Percentiles rank a stretch among this genome's conserved stretches.
Evolutionary conservation across 805 yeast species (phyloP).

Genomic region (Candida quercuum): DNA sequence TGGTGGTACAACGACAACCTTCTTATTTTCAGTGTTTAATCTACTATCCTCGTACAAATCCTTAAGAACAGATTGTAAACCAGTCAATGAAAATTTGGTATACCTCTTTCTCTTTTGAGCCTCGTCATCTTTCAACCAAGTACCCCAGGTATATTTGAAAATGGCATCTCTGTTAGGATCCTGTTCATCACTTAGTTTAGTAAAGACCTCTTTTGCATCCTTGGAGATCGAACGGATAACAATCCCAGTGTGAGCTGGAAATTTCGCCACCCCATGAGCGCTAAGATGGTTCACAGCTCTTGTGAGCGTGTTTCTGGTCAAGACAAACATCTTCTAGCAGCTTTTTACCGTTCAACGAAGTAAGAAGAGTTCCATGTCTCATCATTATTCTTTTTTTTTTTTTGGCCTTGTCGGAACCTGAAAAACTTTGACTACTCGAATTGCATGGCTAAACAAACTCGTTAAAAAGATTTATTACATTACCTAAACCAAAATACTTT

Average conservation of each 20-base stretch:
- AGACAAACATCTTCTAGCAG: conserved; percentile 10
- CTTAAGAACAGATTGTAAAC: conserved; percentile 51
- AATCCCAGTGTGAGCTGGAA: background rate
- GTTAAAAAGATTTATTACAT: too few relatives aligned
- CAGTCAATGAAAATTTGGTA: conserved; percentile 79
- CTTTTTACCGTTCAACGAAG: too few relatives aligned
- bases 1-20: conserved; percentile 24
- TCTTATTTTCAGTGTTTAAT: conserved; percentile 26
- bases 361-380: too few relatives aligned
- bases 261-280: background rate
- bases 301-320: conserved; percentile 8
- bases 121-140: conserved; percentile 82
- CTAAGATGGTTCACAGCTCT: background rate
- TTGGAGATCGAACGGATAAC: conserved; percentile 25
- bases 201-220: conserved; percentile 32
- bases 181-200: conserved; percentile 51
- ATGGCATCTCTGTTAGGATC: conserved; percentile 70
- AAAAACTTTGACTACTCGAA: too few relatives aligned
- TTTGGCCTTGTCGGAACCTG: background rate
- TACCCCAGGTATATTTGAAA: conserved; percentile 91
- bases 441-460: too few relatives aligned
- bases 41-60: conserved; percentile 36
- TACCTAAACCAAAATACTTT: too few relatives aligned
- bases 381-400: background rate
- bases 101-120: conserved; percentile 69